A percentile compares a stretch with the other conserved stretches of the same genome.
phyloP scores from a whole-genome alignment of 768 basidiomycete species.

The Tricholoma terreum region DNA sequence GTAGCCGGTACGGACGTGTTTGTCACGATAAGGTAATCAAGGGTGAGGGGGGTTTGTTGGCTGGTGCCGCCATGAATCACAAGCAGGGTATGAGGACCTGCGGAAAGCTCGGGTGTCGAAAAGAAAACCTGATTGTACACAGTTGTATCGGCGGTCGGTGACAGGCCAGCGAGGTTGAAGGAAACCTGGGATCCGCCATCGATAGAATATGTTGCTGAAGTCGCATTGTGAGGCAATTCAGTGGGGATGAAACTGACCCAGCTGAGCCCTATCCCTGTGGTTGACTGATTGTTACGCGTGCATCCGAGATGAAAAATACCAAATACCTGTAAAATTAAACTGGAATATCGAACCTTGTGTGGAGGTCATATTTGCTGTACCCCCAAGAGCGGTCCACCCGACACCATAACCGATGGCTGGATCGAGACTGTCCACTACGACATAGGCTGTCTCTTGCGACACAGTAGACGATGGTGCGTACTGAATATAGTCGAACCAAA shows the following conservation, averaged over 20 bases:
- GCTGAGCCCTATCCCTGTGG: conserved; percentile 22
- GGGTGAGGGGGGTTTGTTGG: conserved; percentile 22
- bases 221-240: conserved; percentile 10
- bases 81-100: conserved; percentile 11
- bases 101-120: conserved; percentile 9
- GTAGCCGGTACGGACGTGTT: conserved; percentile 7
- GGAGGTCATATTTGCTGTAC: conserved; percentile 13
- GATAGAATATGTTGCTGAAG: conserved; percentile 21
- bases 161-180: conserved; percentile 19
- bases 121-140: conserved; percentile 12
- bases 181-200: conserved; percentile 18
- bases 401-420: conserved; percentile 16
- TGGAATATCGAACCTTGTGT: conserved; percentile 14
- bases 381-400: conserved; percentile 16
- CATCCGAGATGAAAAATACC: neutral
- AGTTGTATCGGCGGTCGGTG: neutral
- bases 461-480: neutral
- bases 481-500: conserved; percentile 2
- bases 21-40: conserved; percentile 21
- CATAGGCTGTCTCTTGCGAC: conserved; percentile 12
- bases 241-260: conserved; percentile 21
- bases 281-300: neutral
- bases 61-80: conserved; percentile 9
- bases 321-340: conserved; percentile 23
- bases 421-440: conserved; percentile 17